Percentiles rank a stretch among this genome's conserved stretches.
Evolutionary conservation across 108 stramenopile genomes (phyloP).

Genomic region (Epithemia pelagica): DNA sequence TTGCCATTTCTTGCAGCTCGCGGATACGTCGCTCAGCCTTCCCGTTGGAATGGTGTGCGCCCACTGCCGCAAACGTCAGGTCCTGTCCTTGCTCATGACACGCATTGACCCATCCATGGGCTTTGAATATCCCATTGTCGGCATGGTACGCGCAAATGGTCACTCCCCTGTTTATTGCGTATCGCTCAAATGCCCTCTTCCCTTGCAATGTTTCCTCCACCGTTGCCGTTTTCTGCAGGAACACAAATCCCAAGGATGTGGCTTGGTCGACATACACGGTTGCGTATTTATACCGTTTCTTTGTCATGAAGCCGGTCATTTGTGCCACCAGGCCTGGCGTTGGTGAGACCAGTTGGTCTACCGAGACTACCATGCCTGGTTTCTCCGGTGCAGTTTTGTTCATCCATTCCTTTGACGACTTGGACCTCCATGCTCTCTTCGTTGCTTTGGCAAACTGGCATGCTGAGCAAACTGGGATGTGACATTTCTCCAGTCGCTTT

Average conservation of each 20-base stretch:
- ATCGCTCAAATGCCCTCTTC: too few relatives aligned
- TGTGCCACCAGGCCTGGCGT: conserved; percentile 46
- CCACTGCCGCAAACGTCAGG: conserved; percentile 45
- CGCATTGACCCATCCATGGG: conserved; percentile 16
- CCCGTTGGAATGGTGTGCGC: conserved; percentile 51
- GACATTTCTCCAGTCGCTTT: conserved; percentile 20
- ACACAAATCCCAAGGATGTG: conserved; percentile 17
- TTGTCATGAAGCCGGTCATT: conserved; percentile 27
- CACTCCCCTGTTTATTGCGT: too few relatives aligned
- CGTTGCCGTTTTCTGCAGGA: conserved; percentile 20
- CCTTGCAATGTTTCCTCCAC: conserved; percentile 22
- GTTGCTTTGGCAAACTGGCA: conserved; percentile 16
- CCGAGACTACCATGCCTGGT: conserved; percentile 34
- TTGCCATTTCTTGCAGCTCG: conserved; percentile 27
- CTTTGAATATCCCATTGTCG: conserved; percentile 47
- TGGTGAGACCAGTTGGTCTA: conserved; percentile 36
- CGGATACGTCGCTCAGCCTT: too few relatives aligned
- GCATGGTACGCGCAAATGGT: conserved; percentile 42
- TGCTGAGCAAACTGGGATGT: conserved; percentile 20
- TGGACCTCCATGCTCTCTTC: conserved; percentile 10
- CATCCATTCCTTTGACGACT: not conserved
- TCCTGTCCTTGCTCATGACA: conserved; percentile 2
- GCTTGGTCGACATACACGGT: conserved; percentile 31
- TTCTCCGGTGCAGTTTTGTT: not conserved
- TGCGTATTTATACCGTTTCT: conserved; percentile 23